Evolutionary conservation across 2,329 filamentous ascomycete species (phyloP).

Genomic region (Neonectria faginata): DNA sequence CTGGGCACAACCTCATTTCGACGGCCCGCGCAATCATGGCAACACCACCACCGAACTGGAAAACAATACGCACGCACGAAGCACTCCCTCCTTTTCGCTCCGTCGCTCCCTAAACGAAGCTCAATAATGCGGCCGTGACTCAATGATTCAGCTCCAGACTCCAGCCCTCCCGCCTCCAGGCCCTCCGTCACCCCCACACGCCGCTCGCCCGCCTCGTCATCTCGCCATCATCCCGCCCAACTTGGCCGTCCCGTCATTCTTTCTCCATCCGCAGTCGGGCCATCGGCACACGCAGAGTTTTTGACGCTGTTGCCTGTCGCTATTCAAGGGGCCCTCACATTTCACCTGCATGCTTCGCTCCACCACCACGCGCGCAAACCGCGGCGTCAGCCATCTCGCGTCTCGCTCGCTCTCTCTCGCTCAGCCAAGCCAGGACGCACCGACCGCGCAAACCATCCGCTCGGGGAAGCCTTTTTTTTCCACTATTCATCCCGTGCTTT

Average conservation of each 20-base stretch:
- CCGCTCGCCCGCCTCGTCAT: background rate
- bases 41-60: background rate
- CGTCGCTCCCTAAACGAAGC: background rate
- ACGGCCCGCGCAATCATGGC: background rate
- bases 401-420: constrained; percentile 13
- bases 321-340: background rate
- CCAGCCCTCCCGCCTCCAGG: background rate
- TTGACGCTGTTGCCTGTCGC: background rate
- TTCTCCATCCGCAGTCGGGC: background rate
- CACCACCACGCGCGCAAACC: constrained; percentile 6
- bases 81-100: background rate
- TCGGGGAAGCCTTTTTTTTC: constrained; percentile 24
- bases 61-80: too few relatives aligned
- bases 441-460: constrained; percentile 32
- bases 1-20: background rate
- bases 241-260: background rate
- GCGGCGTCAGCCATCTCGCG: constrained; percentile 31
- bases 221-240: background rate
- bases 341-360: background rate
- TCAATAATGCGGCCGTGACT: constrained; percentile 2
- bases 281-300: background rate
- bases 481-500: constrained; percentile 10
- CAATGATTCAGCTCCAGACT: background rate
- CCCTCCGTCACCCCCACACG: background rate
- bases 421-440: constrained; percentile 23